These are phyloP conservation scores for Eruca vesicaria DNA, from an alignment of 441 rosid genomes.

Conservation along the genomic window DNA sequence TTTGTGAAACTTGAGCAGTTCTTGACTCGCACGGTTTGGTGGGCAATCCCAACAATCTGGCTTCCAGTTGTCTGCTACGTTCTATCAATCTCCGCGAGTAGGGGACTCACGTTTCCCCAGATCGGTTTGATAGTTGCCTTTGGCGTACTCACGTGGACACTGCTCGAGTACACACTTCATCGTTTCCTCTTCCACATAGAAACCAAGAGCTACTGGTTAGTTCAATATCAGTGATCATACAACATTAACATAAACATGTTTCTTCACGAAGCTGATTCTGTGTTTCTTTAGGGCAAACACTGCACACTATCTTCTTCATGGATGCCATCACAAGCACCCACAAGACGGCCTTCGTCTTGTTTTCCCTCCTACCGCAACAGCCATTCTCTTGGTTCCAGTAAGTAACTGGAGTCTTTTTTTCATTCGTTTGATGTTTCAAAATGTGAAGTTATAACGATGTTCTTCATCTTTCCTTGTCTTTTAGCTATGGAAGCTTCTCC, in stretches of 20 bases:
- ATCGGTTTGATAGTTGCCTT: conserved; percentile 48
- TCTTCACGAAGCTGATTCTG: not conserved
- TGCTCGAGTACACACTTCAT: conserved; percentile 82
- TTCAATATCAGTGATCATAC: not conserved
- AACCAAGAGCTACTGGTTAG: conserved; percentile 87
- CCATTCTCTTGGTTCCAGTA: conserved; percentile 72
- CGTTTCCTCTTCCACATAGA: conserved; percentile 94
- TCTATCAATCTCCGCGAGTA: conserved; percentile 54
- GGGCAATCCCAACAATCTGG: conserved; percentile 95
- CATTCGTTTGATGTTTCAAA: too few species aligned
- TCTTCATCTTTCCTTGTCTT: not conserved
- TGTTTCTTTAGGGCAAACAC: conserved; percentile 74
- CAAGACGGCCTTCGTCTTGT: conserved; percentile 97
- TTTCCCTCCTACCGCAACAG: conserved; percentile 92
- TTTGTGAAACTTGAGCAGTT: conserved; percentile 47
- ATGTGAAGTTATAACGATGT: not conserved
- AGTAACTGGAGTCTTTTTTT: conserved; percentile 26
- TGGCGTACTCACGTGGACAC: conserved; percentile 84
- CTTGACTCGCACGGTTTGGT: conserved; percentile 92
- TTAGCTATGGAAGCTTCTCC: conserved; percentile 78
- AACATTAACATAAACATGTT: not conserved
- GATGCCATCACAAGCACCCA: conserved; percentile 99
- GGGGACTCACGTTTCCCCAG: conserved; percentile 63
- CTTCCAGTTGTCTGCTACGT: conserved; percentile 78
- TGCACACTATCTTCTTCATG: conserved; percentile 90